Conservation (phyloP, 1,284 basidiomycete species). For the Athelia psychrophila region DNA sequence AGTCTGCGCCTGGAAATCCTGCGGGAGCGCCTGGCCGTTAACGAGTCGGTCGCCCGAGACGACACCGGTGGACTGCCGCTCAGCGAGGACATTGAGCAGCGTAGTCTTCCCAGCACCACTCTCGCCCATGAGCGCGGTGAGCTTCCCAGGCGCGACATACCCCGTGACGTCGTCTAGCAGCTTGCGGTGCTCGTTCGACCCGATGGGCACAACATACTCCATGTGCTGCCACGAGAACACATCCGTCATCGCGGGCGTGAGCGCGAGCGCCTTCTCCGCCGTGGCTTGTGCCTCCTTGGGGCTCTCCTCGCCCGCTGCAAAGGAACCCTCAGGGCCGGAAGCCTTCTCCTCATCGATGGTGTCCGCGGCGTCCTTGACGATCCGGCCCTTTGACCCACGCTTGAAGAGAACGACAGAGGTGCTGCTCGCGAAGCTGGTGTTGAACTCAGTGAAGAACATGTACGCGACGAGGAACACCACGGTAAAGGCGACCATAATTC, state of each 20-base stretch:
- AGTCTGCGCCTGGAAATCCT: constrained; percentile 38
- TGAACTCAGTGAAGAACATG: constrained; percentile 49
- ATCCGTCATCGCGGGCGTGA: constrained; percentile 29
- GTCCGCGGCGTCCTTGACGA: constrained; percentile 5
- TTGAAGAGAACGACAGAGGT: constrained; percentile 40
- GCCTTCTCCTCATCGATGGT: constrained; percentile 27
- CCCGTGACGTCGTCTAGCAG: constrained; percentile 82
- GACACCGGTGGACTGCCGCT: constrained; percentile 65
- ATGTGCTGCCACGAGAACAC: constrained; percentile 67
- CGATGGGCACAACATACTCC: constrained; percentile 59
- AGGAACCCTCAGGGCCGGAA: constrained; percentile 1
- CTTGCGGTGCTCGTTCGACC: constrained; percentile 48
- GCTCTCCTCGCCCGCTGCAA: not conserved
- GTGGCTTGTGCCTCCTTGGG: constrained; percentile 2
- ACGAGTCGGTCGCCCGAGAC: constrained; percentile 78
- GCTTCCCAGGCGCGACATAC: constrained; percentile 78
- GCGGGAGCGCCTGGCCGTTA: constrained; percentile 68
- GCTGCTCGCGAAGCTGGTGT: constrained; percentile 29
- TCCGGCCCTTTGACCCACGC: constrained; percentile 26
- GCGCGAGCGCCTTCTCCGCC: constrained; percentile 13
- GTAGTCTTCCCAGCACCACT: constrained; percentile 85
- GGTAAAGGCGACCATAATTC: constrained; percentile 51
- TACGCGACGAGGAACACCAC: constrained; percentile 45
- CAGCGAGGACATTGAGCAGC: constrained; percentile 51
- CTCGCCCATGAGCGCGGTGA: constrained; percentile 79